Evolutionary conservation across 495 filamentous ascomycete genomes (phyloP).

Genomic region (Xanthoparmelia taractica): DNA sequence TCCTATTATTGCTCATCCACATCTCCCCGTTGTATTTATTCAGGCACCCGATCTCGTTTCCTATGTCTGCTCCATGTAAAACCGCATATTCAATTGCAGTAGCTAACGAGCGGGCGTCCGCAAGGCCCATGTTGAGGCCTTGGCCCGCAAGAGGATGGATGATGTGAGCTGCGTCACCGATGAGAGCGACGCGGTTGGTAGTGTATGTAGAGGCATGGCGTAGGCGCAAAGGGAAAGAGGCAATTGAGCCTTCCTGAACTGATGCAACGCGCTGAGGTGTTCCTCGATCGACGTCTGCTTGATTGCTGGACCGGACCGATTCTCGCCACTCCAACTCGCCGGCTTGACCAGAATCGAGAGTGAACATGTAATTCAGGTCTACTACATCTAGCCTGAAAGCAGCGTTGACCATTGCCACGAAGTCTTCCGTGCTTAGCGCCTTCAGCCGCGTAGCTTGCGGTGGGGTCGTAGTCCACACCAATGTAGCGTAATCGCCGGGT

Average conservation of each 20-base stretch:
- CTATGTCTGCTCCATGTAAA: constrained; percentile 76
- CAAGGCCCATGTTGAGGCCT: constrained; percentile 88
- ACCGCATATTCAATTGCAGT: constrained; percentile 69
- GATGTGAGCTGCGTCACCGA: constrained; percentile 92
- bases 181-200: constrained; percentile 74
- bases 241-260: constrained; percentile 73
- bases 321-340: constrained; percentile 77
- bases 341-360: constrained; percentile 50
- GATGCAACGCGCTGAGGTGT: constrained; percentile 49
- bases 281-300: constrained; percentile 26
- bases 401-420: constrained; percentile 83
- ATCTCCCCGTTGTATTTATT: constrained; percentile 72
- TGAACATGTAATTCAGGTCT: constrained; percentile 76
- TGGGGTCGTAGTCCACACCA: constrained; percentile 91
- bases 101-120: constrained; percentile 70
- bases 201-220: constrained; percentile 89
- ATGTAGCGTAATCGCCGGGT: constrained; percentile 68
- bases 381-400: constrained; percentile 75
- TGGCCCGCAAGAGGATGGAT: constrained; percentile 92
- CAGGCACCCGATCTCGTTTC: constrained; percentile 55
- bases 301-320: constrained; percentile 52
- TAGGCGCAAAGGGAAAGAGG: constrained; percentile 84
- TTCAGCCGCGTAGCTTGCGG: constrained; percentile 73
- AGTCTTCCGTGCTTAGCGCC: constrained; percentile 58
- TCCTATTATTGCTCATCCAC: constrained; percentile 72